These are phyloP conservation scores for Coemansia sp. DNA, from an alignment of 192 early-diverging fungal genomes.

Conservation along the genomic window DNA sequence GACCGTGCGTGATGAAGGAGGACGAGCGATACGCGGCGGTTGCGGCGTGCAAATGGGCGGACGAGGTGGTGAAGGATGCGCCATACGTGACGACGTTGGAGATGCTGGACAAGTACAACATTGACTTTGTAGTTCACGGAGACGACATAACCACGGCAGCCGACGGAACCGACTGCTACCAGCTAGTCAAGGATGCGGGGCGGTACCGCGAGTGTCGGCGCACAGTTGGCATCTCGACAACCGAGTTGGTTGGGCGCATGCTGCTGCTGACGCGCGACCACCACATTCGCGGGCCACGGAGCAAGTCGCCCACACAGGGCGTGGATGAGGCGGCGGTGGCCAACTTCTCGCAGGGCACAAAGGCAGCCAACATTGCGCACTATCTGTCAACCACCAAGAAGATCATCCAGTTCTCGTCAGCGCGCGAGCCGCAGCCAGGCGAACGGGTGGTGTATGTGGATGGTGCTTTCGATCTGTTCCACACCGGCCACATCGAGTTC, in stretches of 20 bases:
- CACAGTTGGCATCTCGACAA: slow-evolving; percentile 94
- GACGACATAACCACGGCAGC: slow-evolving; percentile 97
- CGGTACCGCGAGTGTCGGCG: slow-evolving; percentile 95
- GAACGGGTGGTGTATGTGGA: slow-evolving; percentile 93
- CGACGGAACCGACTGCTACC: slow-evolving; percentile 97
- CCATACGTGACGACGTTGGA: slow-evolving; percentile 91
- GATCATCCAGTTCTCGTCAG: slow-evolving; percentile 90
- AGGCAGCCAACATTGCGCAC: slow-evolving; percentile 66
- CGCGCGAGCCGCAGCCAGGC: slow-evolving; percentile 67
- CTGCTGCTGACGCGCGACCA: slow-evolving; percentile 88
- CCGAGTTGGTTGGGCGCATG: slow-evolving; percentile 95
- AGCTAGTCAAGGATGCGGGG: slow-evolving; percentile 91
- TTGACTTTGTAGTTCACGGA: slow-evolving; percentile 95
- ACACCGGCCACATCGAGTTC: slow-evolving; percentile 94
- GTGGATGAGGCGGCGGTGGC: slow-evolving; percentile 43
- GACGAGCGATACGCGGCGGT: slow-evolving; percentile 95
- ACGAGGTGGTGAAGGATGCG: slow-evolving; percentile 88
- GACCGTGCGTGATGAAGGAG: slow-evolving; percentile 96
- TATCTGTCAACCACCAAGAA: slow-evolving; percentile 84
- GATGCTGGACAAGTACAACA: slow-evolving; percentile 79
- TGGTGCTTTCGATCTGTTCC: slow-evolving; percentile 96
- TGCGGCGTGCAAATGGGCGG: slow-evolving; percentile 95
- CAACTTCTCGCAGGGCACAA: slow-evolving; percentile 46
- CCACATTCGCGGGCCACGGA: slow-evolving; percentile 65
- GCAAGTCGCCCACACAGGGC: slow-evolving; percentile 62